Base-by-base conservation (phyloP, 108 stramenopile species). In the Fragilariopsis cylindrus region DNA sequence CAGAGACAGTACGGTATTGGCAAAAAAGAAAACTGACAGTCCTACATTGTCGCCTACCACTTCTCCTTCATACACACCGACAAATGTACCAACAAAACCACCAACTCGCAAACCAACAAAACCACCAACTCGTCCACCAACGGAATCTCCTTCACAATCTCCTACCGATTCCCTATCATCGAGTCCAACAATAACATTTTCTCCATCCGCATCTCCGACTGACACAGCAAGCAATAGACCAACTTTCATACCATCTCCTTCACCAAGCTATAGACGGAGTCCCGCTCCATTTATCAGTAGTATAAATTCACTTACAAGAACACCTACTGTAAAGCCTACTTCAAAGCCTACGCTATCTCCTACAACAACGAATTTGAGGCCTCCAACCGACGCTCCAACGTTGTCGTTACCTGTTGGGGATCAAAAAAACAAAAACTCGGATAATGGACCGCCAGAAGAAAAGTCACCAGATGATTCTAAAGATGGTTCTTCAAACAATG, bases 91-190 rank as follows among this genome's bases (percentile, higher is more conserved):
- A 48, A 46, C 65, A 66, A 7, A 12, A 66, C 65, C 15, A 12
- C 65, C 65, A 43, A 46, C 65, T 43, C 43, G 11, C 39, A 16
- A 43, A 43, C 58, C 58, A 60, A 60, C 58, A 60, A 16, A 39
- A 30, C 16, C 9, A 9, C 67, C 46, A 16, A 44, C 21, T 9
- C 50, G 13, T 52, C 50, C 12, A 9, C 50, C 50, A 9, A 52
- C 50, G 13, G 12, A 2, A 13, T 13, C 50, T 52, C 50, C 50
- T 13, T 13, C 50, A 52, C 50, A 9, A 13, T 13, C 50, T 13
- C 50, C 50, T 52, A 52, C 50, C 50, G 12, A 9, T 13, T 13
- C 12, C 12, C 50, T 3, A 13, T 13, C 50, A 52, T 13, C 50
- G 13, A 9, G 50, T 13, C 50, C 50, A 13, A 52, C 50, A 52